These are phyloP conservation scores for Colletotrichum tofieldiae DNA, from an alignment of 2,329 filamentous ascomycete species.

Conservation along the genomic window DNA sequence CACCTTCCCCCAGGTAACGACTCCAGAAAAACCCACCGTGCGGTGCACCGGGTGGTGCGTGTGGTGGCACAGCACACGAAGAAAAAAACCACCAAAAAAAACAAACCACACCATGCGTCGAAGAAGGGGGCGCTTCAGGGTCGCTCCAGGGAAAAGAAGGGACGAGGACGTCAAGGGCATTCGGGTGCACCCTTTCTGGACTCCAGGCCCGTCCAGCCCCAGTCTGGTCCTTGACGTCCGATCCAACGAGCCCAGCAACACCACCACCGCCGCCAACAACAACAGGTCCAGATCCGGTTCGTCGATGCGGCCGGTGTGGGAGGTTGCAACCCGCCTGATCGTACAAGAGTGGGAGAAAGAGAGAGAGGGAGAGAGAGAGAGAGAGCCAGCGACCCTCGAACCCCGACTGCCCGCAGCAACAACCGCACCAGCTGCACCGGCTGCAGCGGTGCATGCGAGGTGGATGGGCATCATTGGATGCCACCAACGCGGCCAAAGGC, in stretches of 20 bases:
- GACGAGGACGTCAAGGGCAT: slow-evolving; percentile 6
- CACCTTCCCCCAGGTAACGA: not conserved
- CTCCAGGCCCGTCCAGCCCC: slow-evolving; percentile 9
- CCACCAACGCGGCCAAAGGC: not conserved
- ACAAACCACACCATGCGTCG: not conserved
- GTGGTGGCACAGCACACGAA: slow-evolving; percentile 29
- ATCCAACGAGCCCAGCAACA: not conserved
- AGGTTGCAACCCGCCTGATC: not conserved
- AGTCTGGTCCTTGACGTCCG: not conserved
- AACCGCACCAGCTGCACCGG: not conserved
- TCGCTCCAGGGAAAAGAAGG: not conserved
- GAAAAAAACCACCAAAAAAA: no score
- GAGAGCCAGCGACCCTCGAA: slow-evolving; percentile 1
- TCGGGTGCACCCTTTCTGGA: slow-evolving; percentile 13
- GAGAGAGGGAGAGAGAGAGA: not conserved
- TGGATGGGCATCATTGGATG: not conserved
- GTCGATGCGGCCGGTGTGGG: not conserved
- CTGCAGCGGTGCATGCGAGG: not conserved
- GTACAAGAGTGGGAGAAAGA: not conserved
- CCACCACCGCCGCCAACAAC: not conserved
- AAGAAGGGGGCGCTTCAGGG: not conserved
- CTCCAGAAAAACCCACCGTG: not conserved
- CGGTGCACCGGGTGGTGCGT: slow-evolving; percentile 30
- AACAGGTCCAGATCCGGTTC: not conserved
- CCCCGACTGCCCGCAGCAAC: not conserved